Base-by-base conservation (phyloP, 2,329 filamentous ascomycete genomes). In the Botrytis paeoniae region DNA sequence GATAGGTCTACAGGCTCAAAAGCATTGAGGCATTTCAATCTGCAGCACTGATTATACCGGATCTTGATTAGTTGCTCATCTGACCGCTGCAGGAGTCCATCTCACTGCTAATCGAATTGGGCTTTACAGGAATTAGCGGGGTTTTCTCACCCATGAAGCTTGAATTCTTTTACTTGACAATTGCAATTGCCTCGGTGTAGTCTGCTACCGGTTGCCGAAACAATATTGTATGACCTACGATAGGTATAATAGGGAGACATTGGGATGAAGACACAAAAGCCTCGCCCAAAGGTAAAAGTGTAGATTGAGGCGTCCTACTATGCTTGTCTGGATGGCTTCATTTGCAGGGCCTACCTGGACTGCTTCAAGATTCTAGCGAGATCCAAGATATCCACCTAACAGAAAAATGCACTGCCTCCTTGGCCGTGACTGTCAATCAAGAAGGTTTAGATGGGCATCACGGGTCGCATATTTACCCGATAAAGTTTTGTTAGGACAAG, bases 391-490 rank as follows among this genome's bases (percentile, higher is more conserved):
- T 32, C 45, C 64, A 68, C 64, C 35, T 22, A 29, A 41, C 35
- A 68, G 64, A 22, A 41, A 68, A 12, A 68, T 37, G 35, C 32
- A 68, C 41, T 37, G 62, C 41, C n/a, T 65, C 29, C 29, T 35
- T 16, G 8, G 43, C 32, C 9, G 45, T 68, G 37, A 25, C 35
- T 68, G 48, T 57, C 64, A 68, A 68, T 41, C 45, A 22, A 39
- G 69, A 64, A 51, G 10, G 69, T 43, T 69, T 45, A 61, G 43
- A 71, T 71, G 41, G 41, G 45, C 32, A 37, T 71, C 69, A 64
- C 48, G 59, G 69, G 45, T 64, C 41, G 16, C 29, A 61, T 61
- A 10, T 61, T 71, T 71, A 71, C 59, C 69, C 69, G 59, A 68
- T 35, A 64, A 71, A 54, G 29, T 57, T 41, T n/a, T 35, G 41